phyloP scores from a whole-genome alignment of 768 basidiomycete genomes.

The Russula earlei region DNA sequence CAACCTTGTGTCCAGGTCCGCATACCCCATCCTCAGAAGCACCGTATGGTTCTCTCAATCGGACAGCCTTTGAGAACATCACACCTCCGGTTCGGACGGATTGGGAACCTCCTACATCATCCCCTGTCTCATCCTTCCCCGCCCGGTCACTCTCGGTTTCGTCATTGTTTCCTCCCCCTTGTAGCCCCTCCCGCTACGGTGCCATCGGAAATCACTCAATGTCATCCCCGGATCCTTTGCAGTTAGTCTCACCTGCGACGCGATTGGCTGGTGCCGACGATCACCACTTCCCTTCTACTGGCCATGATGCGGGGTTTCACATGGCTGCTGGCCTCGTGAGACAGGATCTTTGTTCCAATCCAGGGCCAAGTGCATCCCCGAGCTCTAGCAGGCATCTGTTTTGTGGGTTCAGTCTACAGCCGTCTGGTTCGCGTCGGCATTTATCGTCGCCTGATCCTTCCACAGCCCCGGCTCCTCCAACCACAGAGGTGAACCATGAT shows the following conservation, averaged over 20 bases:
- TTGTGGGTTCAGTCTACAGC: neutral
- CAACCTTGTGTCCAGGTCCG: neutral
- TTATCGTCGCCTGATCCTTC: neutral
- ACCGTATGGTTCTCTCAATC: neutral
- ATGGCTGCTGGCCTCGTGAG: neutral
- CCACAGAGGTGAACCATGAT: neutral
- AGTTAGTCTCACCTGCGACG: neutral
- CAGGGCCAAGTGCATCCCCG: neutral
- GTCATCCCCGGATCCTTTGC: slow-evolving; percentile 4
- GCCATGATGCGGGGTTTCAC: neutral
- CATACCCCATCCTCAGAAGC: neutral
- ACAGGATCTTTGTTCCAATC: neutral
- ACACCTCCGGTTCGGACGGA: neutral
- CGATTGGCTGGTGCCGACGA: neutral
- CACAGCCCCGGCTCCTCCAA: neutral
- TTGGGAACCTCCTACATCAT: neutral
- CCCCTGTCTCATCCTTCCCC: neutral
- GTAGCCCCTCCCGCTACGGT: neutral
- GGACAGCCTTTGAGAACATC: neutral
- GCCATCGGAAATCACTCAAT: neutral
- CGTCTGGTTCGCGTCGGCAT: neutral
- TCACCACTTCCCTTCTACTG: neutral
- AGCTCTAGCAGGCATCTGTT: neutral
- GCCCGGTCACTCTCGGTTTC: neutral
- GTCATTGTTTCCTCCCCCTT: neutral